Percentiles rank a stretch among this genome's conserved stretches.
These are phyloP conservation scores for Pleurotus tuber-regium DNA, from an alignment of 768 basidiomycete species.

Conservation along the genomic window DNA sequence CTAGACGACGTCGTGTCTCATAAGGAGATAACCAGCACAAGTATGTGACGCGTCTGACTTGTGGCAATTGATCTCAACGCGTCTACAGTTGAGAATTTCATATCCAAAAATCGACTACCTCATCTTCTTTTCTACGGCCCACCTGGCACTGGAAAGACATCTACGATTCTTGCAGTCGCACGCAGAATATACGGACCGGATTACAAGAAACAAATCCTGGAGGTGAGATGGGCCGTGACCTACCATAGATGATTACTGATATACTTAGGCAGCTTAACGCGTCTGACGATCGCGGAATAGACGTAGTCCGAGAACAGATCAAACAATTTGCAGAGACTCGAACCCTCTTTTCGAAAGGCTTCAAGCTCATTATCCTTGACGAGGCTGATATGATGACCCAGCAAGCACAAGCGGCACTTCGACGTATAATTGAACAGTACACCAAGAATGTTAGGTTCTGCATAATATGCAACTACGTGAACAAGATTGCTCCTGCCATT, in stretches of 20 bases:
- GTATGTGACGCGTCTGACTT: constrained; percentile 44
- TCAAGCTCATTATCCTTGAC: constrained; percentile 96
- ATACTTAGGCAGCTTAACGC: constrained; percentile 74
- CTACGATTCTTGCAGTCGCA: constrained; percentile 94
- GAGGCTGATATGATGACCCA: constrained; percentile 99
- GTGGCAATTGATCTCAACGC: background rate
- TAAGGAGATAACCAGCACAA: constrained; percentile 91
- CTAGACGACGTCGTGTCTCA: constrained; percentile 96
- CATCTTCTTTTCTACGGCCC: constrained; percentile 98
- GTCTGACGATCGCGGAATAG: constrained; percentile 97
- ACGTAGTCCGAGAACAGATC: constrained; percentile 97
- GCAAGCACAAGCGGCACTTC: constrained; percentile 93
- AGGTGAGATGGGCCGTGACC: constrained; percentile 45
- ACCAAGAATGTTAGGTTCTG: constrained; percentile 99
- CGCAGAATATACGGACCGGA: constrained; percentile 88
- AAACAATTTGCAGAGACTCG: constrained; percentile 98
- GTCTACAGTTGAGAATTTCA: constrained; percentile 89
- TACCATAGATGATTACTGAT: background rate
- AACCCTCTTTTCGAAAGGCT: constrained; percentile 87
- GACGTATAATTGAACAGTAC: constrained; percentile 97
- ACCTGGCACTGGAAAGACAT: constrained; percentile 98
- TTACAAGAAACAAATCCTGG: constrained; percentile 90
- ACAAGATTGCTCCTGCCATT: constrained; percentile 97
- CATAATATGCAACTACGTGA: constrained; percentile 99
- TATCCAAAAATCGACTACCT: constrained; percentile 90